These are phyloP conservation scores for Mortierella antarctica DNA, from an alignment of 192 early-diverging fungal species.

Conservation along the genomic window DNA sequence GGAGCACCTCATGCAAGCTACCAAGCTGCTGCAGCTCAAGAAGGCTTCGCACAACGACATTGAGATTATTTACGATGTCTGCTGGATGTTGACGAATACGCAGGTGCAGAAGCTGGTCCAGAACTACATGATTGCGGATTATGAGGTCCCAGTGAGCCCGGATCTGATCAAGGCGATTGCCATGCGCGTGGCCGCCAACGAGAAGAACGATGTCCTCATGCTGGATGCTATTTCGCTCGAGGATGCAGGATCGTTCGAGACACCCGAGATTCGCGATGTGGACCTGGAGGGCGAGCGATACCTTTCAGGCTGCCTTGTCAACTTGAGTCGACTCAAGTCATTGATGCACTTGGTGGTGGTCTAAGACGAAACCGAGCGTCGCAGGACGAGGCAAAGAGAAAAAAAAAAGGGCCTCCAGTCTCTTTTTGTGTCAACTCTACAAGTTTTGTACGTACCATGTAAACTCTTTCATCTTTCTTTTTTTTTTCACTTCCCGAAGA, in stretches of 20 bases:
- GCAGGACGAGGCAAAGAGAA: neutral
- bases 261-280: slow-evolving; percentile 60
- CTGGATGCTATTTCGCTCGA: slow-evolving; percentile 82
- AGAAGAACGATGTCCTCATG: slow-evolving; percentile 90
- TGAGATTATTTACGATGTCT: slow-evolving; percentile 98
- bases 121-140: slow-evolving; percentile 95
- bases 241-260: slow-evolving; percentile 69
- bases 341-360: slow-evolving; percentile 50
- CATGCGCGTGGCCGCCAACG: slow-evolving; percentile 82
- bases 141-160: slow-evolving; percentile 89
- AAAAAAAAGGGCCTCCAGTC: neutral
- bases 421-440: neutral
- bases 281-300: slow-evolving; percentile 55
- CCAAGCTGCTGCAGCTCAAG: slow-evolving; percentile 96
- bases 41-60: slow-evolving; percentile 88
- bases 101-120: slow-evolving; percentile 98
- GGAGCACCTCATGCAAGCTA: slow-evolving; percentile 95
- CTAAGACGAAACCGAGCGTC: slow-evolving; percentile 5
- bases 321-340: slow-evolving; percentile 45
- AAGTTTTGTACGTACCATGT: neutral
- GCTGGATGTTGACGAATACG: slow-evolving; percentile 93
- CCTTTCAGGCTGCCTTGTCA: slow-evolving; percentile 58
- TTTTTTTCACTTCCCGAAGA: neutral
- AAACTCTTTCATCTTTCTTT: neutral
- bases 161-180: slow-evolving; percentile 93